These are phyloP conservation scores for Thalia dealbata DNA, from an alignment of 176 grass and related monocot species.

Conservation along the genomic window DNA sequence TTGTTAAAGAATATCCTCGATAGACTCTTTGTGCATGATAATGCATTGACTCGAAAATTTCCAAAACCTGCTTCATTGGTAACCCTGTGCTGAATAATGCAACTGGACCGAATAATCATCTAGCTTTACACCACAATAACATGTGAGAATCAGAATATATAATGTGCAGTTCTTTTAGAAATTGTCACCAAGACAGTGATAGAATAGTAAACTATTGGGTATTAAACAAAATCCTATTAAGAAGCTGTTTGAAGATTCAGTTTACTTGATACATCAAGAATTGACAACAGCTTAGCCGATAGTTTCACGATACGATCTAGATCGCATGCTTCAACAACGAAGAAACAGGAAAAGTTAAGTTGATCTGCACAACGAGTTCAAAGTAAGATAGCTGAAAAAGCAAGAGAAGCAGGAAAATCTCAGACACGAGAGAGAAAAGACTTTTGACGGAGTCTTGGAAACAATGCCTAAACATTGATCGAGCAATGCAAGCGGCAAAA, in stretches of 20 bases:
- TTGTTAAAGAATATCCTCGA: not conserved
- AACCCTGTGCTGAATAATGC: not conserved
- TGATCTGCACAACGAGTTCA: not conserved
- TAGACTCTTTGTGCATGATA: not conserved
- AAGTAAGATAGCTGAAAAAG: not conserved
- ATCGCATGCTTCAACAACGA: too few relatives aligned
- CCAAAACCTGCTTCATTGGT: not conserved
- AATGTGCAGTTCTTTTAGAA: not conserved
- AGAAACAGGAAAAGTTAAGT: not conserved
- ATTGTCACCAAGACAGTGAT: not conserved
- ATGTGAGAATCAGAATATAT: not conserved
- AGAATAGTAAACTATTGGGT: not conserved
- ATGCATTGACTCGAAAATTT: not conserved
- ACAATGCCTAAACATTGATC: too few relatives aligned
- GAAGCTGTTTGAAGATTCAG: not conserved
- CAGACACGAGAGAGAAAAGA: too few relatives aligned
- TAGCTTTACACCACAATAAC: not conserved
- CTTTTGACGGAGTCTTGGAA: too few relatives aligned
- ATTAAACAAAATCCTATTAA: not conserved
- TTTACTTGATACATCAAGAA: not conserved
- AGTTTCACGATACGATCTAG: not conserved
- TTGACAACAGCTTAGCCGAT: not conserved
- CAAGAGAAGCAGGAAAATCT: constrained; percentile 9
- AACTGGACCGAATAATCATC: not conserved
- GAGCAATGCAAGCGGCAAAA: too few relatives aligned